Conservation (phyloP, 2,329 filamentous ascomycete genomes). For the Aspergillus hiratsukae region DNA sequence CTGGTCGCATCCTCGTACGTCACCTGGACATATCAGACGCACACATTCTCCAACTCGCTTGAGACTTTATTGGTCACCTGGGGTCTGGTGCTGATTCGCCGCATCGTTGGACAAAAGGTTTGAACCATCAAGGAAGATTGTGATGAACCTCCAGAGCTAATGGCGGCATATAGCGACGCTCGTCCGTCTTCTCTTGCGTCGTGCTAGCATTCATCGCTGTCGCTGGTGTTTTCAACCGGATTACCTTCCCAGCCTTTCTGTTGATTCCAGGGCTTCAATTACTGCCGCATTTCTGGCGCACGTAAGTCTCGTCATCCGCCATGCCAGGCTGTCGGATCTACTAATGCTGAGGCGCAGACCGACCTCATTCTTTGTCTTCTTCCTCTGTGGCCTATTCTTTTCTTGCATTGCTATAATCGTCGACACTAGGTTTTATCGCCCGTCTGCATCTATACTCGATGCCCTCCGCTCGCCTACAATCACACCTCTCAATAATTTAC, state of each 20-base stretch:
- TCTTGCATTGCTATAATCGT: slow-evolving; percentile 68
- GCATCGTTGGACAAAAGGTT: slow-evolving; percentile 76
- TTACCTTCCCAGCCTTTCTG: slow-evolving; percentile 93
- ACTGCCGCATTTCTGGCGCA: slow-evolving; percentile 77
- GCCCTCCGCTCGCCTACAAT: slow-evolving; percentile 58
- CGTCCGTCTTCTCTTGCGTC: slow-evolving; percentile 69
- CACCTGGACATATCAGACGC: slow-evolving; percentile 97
- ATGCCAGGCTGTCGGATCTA: slow-evolving; percentile 18
- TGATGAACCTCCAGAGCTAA: slow-evolving; percentile 7
- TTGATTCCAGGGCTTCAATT: slow-evolving; percentile 77
- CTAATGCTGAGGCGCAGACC: slow-evolving; percentile 39
- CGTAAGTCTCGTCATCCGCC: slow-evolving; percentile 49
- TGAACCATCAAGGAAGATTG: slow-evolving; percentile 2
- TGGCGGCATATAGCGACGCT: slow-evolving; percentile 55
- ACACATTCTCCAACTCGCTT: slow-evolving; percentile 96
- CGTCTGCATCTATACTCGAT: slow-evolving; percentile 32
- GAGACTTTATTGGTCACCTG: slow-evolving; percentile 91
- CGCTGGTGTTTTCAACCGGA: slow-evolving; percentile 90
- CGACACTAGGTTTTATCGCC: slow-evolving; percentile 78
- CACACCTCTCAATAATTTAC: slow-evolving; percentile 72
- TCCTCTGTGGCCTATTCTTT: slow-evolving; percentile 63
- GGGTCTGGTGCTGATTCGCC: slow-evolving; percentile 86
- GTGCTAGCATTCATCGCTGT: slow-evolving; percentile 77
- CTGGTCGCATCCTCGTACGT: slow-evolving; percentile 95
- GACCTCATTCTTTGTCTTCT: slow-evolving; percentile 57